Base-by-base conservation (phyloP, 1,284 basidiomycete genomes). In the Naganishia albida region DNA sequence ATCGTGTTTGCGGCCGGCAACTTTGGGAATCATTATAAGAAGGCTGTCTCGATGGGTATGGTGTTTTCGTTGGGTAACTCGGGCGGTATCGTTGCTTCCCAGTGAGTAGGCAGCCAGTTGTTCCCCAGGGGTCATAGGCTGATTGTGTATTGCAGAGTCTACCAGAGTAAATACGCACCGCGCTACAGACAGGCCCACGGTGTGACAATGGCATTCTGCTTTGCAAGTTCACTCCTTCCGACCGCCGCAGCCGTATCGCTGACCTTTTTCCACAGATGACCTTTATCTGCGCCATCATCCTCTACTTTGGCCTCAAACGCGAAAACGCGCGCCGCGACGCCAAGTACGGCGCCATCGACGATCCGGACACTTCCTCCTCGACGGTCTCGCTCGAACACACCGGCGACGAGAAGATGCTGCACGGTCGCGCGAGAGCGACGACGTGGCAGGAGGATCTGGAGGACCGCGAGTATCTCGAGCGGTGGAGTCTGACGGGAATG, bases 351-450 rank as follows among this genome's bases (percentile, higher is more conserved):
- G 69, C 72, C 0, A 68, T 74, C 0, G 72, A 74, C 3, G 67
- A 63, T 3, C 64, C 62, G n/a, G 90, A 93, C 72, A 89, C 30
- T 7, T 34, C 15, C 3, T 40, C 46, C 6, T n/a, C 38, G 6
- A 50, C 34, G 12, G 93, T 78, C 78, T 89, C 59, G 88, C 34
- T 38, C 7, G 57, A 60, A 25, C 51, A 46, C 42, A n/a, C 18
- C 34, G 55, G 18, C 88, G 13, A 88, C 88, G 50, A 86, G 85
- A 73, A 85, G 90, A 48, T 81, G 91, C 46, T 86, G 84, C 68
- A 87, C 88, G 69, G 90, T 90, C 80, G 76, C 78, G 87, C 30
- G 89, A 91, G 85, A 90, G 70, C 55, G 34, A 46, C 20, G 16
- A 18, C 52, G 30, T 34, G 62, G 34, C n/a, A 62, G 49, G 64